Base-by-base conservation (phyloP, 257 asterid genomes). In the Nicotiana obtusifolia region DNA sequence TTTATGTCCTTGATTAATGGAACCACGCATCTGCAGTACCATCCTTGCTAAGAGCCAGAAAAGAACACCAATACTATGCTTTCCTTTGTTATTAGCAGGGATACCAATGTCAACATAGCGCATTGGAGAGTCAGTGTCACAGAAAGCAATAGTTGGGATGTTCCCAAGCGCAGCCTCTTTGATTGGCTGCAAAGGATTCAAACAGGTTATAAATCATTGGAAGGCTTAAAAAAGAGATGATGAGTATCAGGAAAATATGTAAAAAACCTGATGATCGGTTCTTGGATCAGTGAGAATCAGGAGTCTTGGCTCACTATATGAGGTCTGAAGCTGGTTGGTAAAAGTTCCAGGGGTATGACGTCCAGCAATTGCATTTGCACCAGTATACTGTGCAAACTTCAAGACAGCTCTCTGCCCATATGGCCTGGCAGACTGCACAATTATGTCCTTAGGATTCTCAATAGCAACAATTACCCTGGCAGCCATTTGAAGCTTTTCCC, bases 401-500 rank as follows among this genome's bases (percentile, higher is more conserved):
- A 83, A 68, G 64, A 83, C 86, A 52, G 86, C 86, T 44, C 86
- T 83, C 78, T 83, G 86, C 30, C 86, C 86, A 83, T 83, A 83
- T 5, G 86, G 83, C 68, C 86, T 68, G 6, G 86, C 86, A 20
- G 86, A 84, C 35, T 84, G 86, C 31, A 84, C 84, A 75, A 84
- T 71, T 17, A 84, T 84, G 68, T 84, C 86, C 30, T 80, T 77
- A 20, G 86, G 82, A 24, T 84, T 84, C 82, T 84, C 84, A 4
- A 84, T 80, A 5, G 82, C 84, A 62, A 84, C 86, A 62, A 84
- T 84, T 24, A 84, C 86, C 62, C 86, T 73, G 17, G 86, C 86
- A 28, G 86, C 84, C 81, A 84, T 80, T 47, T 80, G 86, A 62
- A 84, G 86, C 61, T 84, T 84, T 3, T 84, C 86, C 86, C 86